These are phyloP conservation scores for Eimeria sp. DNA, from an alignment of 169 alveolate genomes.

Conservation along the genomic window DNA sequence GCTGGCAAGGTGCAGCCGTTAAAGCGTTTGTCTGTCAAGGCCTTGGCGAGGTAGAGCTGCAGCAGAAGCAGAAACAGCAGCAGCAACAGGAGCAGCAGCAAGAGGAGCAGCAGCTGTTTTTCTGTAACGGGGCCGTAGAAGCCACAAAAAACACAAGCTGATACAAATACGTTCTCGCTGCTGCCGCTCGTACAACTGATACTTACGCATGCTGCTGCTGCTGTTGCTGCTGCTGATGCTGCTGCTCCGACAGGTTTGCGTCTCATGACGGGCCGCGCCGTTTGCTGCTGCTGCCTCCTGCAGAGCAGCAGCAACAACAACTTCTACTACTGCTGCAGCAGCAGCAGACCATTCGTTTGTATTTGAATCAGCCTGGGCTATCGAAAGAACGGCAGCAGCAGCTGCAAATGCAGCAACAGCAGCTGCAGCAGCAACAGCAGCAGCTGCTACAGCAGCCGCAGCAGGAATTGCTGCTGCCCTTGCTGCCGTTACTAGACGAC, in stretches of 20 bases:
- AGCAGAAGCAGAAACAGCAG: not conserved
- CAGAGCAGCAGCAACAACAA: slow-evolving; percentile 40
- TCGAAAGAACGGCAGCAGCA: slow-evolving; percentile 63
- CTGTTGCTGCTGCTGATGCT: slow-evolving; percentile 10
- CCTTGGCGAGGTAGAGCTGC: not conserved
- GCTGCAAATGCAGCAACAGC: slow-evolving; percentile 31
- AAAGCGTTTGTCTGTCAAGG: not conserved
- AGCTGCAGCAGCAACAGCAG: not conserved
- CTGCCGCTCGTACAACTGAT: not conserved
- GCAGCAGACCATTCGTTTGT: slow-evolving; percentile 38
- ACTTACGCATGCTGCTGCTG: not conserved
- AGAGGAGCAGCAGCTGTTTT: not conserved
- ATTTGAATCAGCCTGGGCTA: slow-evolving; percentile 1
- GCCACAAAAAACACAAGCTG: not conserved
- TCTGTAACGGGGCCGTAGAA: not conserved
- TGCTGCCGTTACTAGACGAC: slow-evolving; percentile 86
- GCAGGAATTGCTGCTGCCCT: slow-evolving; percentile 21
- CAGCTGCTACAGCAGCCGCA: not conserved
- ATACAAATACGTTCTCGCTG: not conserved
- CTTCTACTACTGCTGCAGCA: slow-evolving; percentile 52
- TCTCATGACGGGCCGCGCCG: slow-evolving; percentile 34
- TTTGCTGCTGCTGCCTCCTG: slow-evolving; percentile 11
- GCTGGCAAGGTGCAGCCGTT: not conserved
- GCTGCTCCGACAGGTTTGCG: slow-evolving; percentile 36
- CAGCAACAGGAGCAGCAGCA: not conserved